Evolutionary conservation across 441 rosid genomes (phyloP), one percentile per base, ranked within the genome.

Genomic region (Corymbia calophylla): DNA sequence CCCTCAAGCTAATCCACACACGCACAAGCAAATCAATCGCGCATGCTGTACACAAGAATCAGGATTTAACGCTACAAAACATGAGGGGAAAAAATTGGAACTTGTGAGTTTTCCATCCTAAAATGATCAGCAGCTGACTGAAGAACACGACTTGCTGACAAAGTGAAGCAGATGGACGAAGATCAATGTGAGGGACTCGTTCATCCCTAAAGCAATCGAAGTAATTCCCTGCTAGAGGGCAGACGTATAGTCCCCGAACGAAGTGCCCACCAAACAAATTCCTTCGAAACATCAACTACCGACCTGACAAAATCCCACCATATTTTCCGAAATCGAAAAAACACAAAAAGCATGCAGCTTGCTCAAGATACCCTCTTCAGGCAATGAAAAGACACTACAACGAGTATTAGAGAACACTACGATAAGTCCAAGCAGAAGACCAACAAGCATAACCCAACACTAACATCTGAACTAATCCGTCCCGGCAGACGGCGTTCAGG

Each of bases 141-240:
- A 77, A 77, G 84, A 77, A 77, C 84, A 77, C 84, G 51, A 77
- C 84, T 77, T 77, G 84, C 84, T 77, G 84, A 77, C 84, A 77
- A 77, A 77, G 84, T 77, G 84, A 77, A 77, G 16, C 84, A 77
- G 84, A 77, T 77, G 84, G 84, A 77, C 84, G 51, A 77, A 13
- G 14, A 44, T 77, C n/a, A 51, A 82, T 90, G 64, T 89, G 32
- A 70, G 94, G 89, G 90, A 90, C 92, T 89, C 56, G 82, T 90
- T 91, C 92, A 93, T 91, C 93, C 93, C 93, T 87, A 58, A 13
- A 92, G 90, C 95, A 90, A 91, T 85, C 60, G 19, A 84, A 77
- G 29, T 14, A 66, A 32, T 64, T 62, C 48, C 84, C 51, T 87
- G 94, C 93, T 56, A 35, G 87, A 91, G 92, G 88, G 91, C 91